These are phyloP conservation scores for Eugenia klotzschiana DNA, from an alignment of 441 rosid genomes.

Conservation along the genomic window DNA sequence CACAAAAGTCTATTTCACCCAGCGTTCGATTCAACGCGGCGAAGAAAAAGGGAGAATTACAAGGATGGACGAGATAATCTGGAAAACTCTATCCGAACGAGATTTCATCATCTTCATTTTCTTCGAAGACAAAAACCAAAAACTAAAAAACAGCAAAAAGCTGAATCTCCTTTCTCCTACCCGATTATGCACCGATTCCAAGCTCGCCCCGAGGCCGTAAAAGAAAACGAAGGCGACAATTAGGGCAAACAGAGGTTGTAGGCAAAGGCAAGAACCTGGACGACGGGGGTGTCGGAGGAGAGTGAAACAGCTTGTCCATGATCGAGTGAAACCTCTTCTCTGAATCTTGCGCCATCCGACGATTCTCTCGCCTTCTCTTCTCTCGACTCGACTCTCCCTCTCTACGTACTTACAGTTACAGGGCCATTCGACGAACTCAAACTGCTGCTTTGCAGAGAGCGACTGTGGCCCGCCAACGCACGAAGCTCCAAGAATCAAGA, in stretches of 20 bases:
- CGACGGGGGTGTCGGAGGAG: constrained; percentile 22
- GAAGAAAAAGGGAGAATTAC: neutral
- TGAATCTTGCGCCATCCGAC: constrained; percentile 37
- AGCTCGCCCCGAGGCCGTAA: neutral
- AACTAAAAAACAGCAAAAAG: neutral
- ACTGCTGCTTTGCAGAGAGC: neutral
- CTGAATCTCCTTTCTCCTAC: neutral
- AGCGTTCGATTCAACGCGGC: neutral
- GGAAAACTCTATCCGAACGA: neutral
- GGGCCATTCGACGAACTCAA: neutral
- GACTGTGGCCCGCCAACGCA: neutral
- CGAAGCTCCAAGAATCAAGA: neutral
- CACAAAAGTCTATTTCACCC: neutral
- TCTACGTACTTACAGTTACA: neutral
- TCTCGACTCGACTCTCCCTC: neutral
- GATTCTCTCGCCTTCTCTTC: neutral
- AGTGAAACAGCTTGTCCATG: constrained; percentile 53
- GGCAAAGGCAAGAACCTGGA: constrained; percentile 21
- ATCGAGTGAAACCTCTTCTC: constrained; percentile 57
- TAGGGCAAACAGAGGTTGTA: neutral
- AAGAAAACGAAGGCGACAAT: neutral
- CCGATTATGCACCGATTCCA: neutral
- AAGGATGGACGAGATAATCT: neutral
- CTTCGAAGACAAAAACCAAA: neutral
- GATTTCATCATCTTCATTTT: neutral